Conservation (phyloP, 78 protist genomes). For the Dictyostelium brefeldianum region DNA sequence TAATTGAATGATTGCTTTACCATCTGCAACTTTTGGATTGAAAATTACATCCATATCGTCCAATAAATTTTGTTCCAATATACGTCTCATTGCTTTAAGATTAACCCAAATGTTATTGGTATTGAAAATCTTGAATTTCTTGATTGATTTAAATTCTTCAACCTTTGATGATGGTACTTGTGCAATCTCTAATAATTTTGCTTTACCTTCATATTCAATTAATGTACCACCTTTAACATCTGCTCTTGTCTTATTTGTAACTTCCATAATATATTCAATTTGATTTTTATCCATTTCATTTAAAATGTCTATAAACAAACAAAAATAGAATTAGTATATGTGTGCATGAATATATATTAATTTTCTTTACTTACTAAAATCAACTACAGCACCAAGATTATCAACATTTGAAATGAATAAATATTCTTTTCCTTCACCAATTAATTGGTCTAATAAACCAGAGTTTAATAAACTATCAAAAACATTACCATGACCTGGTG, state of each 20-base stretch:
- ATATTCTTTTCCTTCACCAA: slow-evolving; percentile 90
- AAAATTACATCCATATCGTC: slow-evolving; percentile 92
- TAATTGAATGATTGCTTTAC: slow-evolving; percentile 95
- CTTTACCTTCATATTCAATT: slow-evolving; percentile 85
- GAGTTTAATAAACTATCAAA: slow-evolving; percentile 82
- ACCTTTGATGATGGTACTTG: slow-evolving; percentile 94
- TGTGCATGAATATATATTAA: neutral
- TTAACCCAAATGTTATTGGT: slow-evolving; percentile 98
- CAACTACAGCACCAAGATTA: slow-evolving; percentile 99
- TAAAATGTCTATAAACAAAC: slow-evolving; percentile 62
- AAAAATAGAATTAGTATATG: neutral
- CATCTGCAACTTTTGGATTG: slow-evolving; percentile 94
- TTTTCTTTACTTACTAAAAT: slow-evolving; percentile 28
- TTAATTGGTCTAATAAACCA: slow-evolving; percentile 87
- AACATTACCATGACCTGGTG: slow-evolving; percentile 99
- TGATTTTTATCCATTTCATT: slow-evolving; percentile 47
- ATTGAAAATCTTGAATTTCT: slow-evolving; percentile 97
- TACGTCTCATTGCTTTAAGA: slow-evolving; percentile 88
- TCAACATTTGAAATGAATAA: slow-evolving; percentile 98
- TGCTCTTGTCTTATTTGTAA: slow-evolving; percentile 96
- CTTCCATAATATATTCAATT: slow-evolving; percentile 94
- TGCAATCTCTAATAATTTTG: slow-evolving; percentile 94
- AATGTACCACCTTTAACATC: slow-evolving; percentile 99
- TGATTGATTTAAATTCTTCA: slow-evolving; percentile 95
- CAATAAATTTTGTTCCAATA: slow-evolving; percentile 62